These are phyloP conservation scores for Russula abietina DNA, from an alignment of 768 basidiomycete genomes.

Conservation along the genomic window DNA sequence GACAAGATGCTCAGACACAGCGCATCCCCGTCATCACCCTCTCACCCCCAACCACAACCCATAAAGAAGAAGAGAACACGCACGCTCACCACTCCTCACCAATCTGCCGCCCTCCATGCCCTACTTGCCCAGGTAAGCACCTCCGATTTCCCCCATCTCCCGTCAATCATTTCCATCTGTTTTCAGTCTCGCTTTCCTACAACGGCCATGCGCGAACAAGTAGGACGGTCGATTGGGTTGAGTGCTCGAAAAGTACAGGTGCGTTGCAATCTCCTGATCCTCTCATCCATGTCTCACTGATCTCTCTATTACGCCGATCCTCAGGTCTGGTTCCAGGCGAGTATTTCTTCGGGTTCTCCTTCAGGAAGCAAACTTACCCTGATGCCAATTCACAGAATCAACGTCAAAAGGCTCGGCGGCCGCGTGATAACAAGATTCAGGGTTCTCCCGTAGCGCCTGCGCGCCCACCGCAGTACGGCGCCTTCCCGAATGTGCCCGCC, in stretches of 20 bases:
- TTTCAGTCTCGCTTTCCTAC: conserved; percentile 81
- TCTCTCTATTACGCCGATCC: conserved; percentile 28
- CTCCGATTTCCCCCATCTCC: conserved; percentile 16
- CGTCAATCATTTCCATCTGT: not conserved
- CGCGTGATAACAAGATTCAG: conserved; percentile 43
- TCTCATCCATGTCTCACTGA: conserved; percentile 3
- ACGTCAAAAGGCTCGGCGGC: conserved; percentile 78
- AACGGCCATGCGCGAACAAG: conserved; percentile 81
- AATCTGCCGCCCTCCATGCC: conserved; percentile 81
- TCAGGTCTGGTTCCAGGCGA: conserved; percentile 88
- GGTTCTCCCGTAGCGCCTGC: conserved; percentile 42
- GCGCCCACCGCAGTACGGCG: conserved; percentile 56
- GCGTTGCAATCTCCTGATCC: conserved; percentile 30
- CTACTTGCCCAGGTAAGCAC: conserved; percentile 71
- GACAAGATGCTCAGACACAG: conserved; percentile 24
- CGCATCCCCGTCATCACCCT: conserved; percentile 23
- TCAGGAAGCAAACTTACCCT: conserved; percentile 18
- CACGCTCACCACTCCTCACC: conserved; percentile 81
- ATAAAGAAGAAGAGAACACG: conserved; percentile 78
- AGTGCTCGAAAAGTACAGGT: conserved; percentile 90
- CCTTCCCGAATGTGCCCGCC: conserved; percentile 46
- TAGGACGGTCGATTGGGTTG: conserved; percentile 80
- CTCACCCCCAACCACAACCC: conserved; percentile 36
- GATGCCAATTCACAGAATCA: conserved; percentile 53
- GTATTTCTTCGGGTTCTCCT: conserved; percentile 21